These are phyloP conservation scores for Penicillium fimorum DNA, from an alignment of 495 filamentous ascomycete species.

Conservation along the genomic window DNA sequence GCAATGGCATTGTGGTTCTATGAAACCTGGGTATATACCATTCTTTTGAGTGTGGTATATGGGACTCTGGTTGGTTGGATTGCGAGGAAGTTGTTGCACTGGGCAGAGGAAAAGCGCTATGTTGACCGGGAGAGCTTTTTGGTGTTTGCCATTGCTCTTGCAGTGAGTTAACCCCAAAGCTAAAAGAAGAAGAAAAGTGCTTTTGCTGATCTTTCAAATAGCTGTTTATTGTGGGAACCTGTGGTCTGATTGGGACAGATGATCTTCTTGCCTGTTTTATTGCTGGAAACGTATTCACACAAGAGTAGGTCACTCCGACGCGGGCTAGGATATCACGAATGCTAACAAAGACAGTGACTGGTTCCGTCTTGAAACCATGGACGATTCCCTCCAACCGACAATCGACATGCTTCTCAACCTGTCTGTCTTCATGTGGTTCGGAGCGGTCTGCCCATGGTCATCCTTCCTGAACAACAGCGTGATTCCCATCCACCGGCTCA, in stretches of 20 bases:
- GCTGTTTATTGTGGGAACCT: constrained; percentile 83
- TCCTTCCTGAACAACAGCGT: constrained; percentile 64
- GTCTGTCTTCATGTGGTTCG: constrained; percentile 88
- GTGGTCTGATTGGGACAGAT: constrained; percentile 86
- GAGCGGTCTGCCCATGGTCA: constrained; percentile 81
- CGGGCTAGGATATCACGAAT: neutral
- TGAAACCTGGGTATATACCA: constrained; percentile 83
- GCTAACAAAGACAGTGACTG: constrained; percentile 59
- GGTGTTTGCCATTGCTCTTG: constrained; percentile 82
- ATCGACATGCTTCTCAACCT: constrained; percentile 88
- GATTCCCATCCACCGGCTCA: constrained; percentile 73
- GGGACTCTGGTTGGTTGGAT: constrained; percentile 76
- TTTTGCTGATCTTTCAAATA: constrained; percentile 20
- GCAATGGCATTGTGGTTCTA: constrained; percentile 83
- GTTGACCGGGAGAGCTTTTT: constrained; percentile 90
- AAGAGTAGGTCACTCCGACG: constrained; percentile 53
- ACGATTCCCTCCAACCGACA: constrained; percentile 87
- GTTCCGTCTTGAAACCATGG: constrained; percentile 84
- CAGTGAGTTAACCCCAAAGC: constrained; percentile 50
- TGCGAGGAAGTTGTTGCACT: constrained; percentile 77
- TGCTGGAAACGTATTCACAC: constrained; percentile 87
- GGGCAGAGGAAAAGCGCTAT: constrained; percentile 77
- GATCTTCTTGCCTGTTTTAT: constrained; percentile 93
- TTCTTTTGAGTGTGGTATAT: constrained; percentile 76
- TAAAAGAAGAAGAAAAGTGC: neutral